phyloP scores from a whole-genome alignment of 768 basidiomycete genomes.

The Hericium coralloides region DNA sequence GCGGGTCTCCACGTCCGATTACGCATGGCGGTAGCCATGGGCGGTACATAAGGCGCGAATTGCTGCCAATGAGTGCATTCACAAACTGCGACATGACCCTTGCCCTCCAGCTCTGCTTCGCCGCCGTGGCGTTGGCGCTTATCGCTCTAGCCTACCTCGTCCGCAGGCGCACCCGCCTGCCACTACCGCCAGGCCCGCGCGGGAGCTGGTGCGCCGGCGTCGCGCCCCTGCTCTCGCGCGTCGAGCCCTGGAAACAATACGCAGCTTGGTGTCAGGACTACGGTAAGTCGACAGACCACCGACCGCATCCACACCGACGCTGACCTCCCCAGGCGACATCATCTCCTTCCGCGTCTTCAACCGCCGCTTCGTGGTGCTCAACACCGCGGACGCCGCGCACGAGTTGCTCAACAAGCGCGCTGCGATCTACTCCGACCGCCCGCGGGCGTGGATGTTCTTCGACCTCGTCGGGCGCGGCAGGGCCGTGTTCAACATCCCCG shows the following conservation, averaged over 20 bases:
- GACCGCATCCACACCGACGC: neutral
- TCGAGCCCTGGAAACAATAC: neutral
- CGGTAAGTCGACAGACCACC: neutral
- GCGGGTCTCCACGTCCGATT: too few species aligned
- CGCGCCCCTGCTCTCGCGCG: neutral
- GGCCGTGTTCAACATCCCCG: slow-evolving; percentile 36
- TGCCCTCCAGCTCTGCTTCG: neutral
- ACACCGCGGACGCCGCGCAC: neutral
- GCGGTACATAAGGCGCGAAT: too few species aligned
- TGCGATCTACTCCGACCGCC: slow-evolving; percentile 1
- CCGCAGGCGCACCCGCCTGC: neutral
- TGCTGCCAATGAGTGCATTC: too few species aligned
- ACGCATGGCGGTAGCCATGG: too few species aligned
- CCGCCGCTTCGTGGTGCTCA: neutral
- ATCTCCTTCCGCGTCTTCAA: neutral
- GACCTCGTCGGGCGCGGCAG: slow-evolving; percentile 33
- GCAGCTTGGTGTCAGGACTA: neutral
- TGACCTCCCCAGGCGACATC: neutral
- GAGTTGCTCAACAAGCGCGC: neutral
- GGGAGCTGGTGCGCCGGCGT: neutral
- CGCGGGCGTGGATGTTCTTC: slow-evolving; percentile 23
- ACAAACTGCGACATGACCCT: too few species aligned
- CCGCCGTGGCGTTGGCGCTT: neutral
- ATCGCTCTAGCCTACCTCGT: neutral
- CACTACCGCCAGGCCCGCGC: neutral